phyloP scores from a whole-genome alignment of 1,284 basidiomycete species.

The Mrakiaceae sp. region DNA sequence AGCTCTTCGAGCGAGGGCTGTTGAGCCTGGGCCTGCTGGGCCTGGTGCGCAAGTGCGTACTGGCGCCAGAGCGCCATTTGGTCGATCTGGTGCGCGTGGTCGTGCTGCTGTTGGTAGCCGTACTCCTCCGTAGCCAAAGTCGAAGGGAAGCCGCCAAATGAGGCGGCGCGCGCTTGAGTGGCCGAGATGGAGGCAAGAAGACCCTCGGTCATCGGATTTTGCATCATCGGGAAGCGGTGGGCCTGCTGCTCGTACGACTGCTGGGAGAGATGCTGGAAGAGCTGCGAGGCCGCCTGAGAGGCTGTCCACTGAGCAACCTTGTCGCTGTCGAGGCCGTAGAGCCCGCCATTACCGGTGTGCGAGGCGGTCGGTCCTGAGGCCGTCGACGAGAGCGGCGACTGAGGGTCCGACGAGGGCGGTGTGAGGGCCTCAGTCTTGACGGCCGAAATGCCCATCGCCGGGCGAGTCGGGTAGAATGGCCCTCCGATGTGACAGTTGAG shows the following conservation, averaged over 20 bases:
- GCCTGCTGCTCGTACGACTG: conserved; percentile 3
- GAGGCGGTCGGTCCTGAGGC: background rate
- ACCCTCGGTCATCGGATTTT: conserved; percentile 11
- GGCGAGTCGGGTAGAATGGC: conserved; percentile 24
- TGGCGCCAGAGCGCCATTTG: conserved; percentile 3
- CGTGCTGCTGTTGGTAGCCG: background rate
- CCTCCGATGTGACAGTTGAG: conserved; percentile 18
- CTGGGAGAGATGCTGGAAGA: conserved; percentile 15
- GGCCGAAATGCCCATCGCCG: conserved; percentile 1
- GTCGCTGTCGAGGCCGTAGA: conserved; percentile 17
- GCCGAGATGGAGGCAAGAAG: conserved; percentile 15
- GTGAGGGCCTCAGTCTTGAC: conserved; percentile 17
- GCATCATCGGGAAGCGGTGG: background rate
- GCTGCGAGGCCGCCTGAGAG: conserved; percentile 19
- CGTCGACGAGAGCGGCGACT: conserved; percentile 2
- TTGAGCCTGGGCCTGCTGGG: background rate
- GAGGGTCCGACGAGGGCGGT: conserved; percentile 5
- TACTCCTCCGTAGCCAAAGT: conserved; percentile 1
- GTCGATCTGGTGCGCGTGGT: background rate
- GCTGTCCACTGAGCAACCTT: background rate
- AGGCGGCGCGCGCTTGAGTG: conserved; percentile 6
- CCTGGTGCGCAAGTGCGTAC: conserved; percentile 5
- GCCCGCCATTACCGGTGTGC: background rate
- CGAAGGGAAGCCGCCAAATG: background rate
- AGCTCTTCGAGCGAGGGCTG: conserved; percentile 17